Percentiles rank a stretch among this genome's conserved stretches.
These are phyloP conservation scores for Cladosporium sphaerospermum DNA, from an alignment of 2,329 filamentous ascomycete genomes.

Conservation along the genomic window DNA sequence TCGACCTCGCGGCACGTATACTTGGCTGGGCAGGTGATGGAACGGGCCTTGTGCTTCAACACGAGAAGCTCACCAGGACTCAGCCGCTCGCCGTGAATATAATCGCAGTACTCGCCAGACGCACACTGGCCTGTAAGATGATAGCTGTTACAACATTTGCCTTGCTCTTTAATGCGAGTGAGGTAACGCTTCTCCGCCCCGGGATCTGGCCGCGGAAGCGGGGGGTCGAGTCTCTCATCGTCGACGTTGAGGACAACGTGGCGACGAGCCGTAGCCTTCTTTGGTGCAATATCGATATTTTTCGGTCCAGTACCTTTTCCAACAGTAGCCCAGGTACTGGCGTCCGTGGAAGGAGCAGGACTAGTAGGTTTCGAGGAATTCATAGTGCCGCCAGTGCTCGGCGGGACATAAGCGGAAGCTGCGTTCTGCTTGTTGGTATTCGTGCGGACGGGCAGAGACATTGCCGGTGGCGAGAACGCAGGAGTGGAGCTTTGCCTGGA, in stretches of 20 bases:
- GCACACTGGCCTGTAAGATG: constrained; percentile 34
- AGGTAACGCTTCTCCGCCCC: constrained; percentile 24
- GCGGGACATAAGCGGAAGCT: not conserved
- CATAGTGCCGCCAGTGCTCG: not conserved
- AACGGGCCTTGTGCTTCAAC: constrained; percentile 38
- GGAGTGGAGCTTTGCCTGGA: constrained; percentile 16
- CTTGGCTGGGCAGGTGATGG: constrained; percentile 32
- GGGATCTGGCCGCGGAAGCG: constrained; percentile 28
- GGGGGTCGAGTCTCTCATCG: constrained; percentile 38
- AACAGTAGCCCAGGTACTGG: constrained; percentile 35
- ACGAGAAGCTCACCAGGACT: constrained; percentile 33
- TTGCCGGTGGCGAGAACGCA: not conserved
- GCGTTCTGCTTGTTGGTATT: not conserved
- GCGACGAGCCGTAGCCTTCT: constrained; percentile 25
- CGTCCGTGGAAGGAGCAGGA: constrained; percentile 7
- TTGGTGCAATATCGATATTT: constrained; percentile 34
- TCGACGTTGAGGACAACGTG: constrained; percentile 37
- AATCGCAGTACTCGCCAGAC: constrained; percentile 37
- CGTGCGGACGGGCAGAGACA: constrained; percentile 2
- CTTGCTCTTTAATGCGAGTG: constrained; percentile 22
- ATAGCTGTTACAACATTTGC: constrained; percentile 34
- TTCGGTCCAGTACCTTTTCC: constrained; percentile 33
- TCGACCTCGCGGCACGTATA: constrained; percentile 35
- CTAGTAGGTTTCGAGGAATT: constrained; percentile 8
- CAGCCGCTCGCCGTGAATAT: constrained; percentile 37